Base-by-base conservation (phyloP, 2,329 filamentous ascomycete species). In the Diatrype stigma region DNA sequence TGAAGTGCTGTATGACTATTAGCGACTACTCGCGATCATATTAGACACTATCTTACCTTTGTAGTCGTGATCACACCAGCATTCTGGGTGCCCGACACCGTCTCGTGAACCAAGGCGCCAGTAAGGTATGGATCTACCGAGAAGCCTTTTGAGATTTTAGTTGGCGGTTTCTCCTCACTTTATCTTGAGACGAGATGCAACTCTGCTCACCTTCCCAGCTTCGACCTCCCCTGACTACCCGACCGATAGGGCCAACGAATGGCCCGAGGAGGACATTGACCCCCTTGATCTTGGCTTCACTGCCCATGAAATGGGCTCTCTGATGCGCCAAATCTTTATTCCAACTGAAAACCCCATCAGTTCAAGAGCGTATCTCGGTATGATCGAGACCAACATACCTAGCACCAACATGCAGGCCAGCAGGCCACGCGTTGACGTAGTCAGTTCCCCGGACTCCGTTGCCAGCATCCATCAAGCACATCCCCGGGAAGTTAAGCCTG, bases 221-320 rank as follows among this genome's bases (percentile, higher is more conserved):
- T 23, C 79, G 67, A 2, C 79, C 79, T 48, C 78, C 79, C 49
- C 70, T 70, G 3, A 77, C 75, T 53, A 79, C 66, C 6, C 77
- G 66, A 12, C 79, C 79, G 2, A 81, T 57, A 2, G 79, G 77
- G 0, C 78, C 79, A 56, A 83, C 78, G 6, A 82, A 82, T 16
- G 85, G 85, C 3, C 85, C 86, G 19, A 89, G 73, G 59, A 83
- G 79, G n/a, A 87, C 75, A 63, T 89, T 84, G 23, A 86, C 76
- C 52, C 86, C 86, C 67, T 89, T 89, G 51, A 67, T 77, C 50
- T 75, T 76, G 59, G 84, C 80, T 62, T 89, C 86, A 49, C 74
- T 69, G 16, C 84, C 86, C 80, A 89, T 86, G 51, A 80, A 80
- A 53, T 77, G 70, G 35, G 84, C 85, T 48, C 84, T 79, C 35